A percentile compares a stretch with the other conserved stretches of the same genome.
Conservation (phyloP, 352 stramenopile genomes). For the Peronospora tabacina region DNA sequence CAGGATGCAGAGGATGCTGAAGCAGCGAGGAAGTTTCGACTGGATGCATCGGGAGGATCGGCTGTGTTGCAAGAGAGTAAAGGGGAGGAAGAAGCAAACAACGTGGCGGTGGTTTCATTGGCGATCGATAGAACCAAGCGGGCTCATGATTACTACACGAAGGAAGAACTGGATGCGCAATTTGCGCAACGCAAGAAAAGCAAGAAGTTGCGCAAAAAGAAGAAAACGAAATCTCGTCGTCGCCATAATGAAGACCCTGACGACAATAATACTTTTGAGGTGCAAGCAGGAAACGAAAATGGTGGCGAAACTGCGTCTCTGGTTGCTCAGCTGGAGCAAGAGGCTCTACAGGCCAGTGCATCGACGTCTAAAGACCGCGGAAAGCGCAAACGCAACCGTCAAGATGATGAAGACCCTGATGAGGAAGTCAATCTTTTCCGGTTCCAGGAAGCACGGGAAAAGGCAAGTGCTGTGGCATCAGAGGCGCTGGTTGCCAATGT, state of each 20-base stretch:
- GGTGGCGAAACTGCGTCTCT: slow-evolving; percentile 23
- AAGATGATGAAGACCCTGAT: slow-evolving; percentile 35
- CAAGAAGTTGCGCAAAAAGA: slow-evolving; percentile 76
- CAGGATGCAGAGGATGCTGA: slow-evolving; percentile 39
- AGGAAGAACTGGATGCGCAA: slow-evolving; percentile 76
- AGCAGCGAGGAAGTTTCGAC: slow-evolving; percentile 43
- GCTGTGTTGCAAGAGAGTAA: slow-evolving; percentile 4
- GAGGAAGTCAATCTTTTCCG: slow-evolving; percentile 45
- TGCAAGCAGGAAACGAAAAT: slow-evolving; percentile 15
- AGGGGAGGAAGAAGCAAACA: slow-evolving; percentile 16
- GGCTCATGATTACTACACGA: slow-evolving; percentile 76
- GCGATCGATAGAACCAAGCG: slow-evolving; percentile 41
- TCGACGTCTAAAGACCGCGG: slow-evolving; percentile 42
- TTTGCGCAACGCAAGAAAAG: slow-evolving; percentile 73
- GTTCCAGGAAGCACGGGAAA: slow-evolving; percentile 67
- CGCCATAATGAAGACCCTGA: slow-evolving; percentile 38
- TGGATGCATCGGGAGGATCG: slow-evolving; percentile 38
- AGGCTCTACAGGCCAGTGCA: slow-evolving; percentile 31
- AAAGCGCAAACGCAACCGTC: slow-evolving; percentile 34
- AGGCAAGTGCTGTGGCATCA: slow-evolving; percentile 42
- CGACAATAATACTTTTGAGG: slow-evolving; percentile 32
- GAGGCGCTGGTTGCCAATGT: slow-evolving; percentile 33
- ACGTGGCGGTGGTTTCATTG: slow-evolving; percentile 53
- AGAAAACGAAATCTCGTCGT: slow-evolving; percentile 44
- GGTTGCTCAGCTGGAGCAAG: slow-evolving; percentile 57